Base-by-base conservation (phyloP, 106 monocot species). In the Acanthochlamys bracteata region DNA sequence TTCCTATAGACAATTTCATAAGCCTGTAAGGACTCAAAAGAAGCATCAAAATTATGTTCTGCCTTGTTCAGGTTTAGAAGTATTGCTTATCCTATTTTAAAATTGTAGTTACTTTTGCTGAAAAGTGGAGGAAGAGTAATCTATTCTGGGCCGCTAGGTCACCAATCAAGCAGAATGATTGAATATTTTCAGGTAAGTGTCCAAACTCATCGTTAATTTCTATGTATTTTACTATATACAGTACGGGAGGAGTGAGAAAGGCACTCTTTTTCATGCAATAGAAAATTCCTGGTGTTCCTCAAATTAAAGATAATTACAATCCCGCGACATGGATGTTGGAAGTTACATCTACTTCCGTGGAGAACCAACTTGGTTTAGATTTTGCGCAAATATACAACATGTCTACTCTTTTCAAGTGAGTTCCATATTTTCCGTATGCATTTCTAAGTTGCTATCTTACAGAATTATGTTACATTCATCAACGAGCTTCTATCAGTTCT, bases 321-420 rank as follows among this genome's bases (percentile, higher is more conserved):
- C 90, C 90, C 25, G 86, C 90, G 70, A 83, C 90, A 61, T 90
- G 90, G 90, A 90, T 90, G 83, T 24, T 90, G 46, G 89, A 90
- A 63, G 79, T 85, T 68, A 90, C 82, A 24, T 69, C 85, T 25
- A 43, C 77, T 74, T 77, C 85, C 12, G 42, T 75, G 39, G 89
- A 90, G 59, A 51, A 42, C 19, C 79, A 85, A 65, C 74, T 86
- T 20, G 75, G 75, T 24, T 24, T 86, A 40, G 75, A 90, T 63
- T 83, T 83, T 75, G 78, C 83, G 60, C 39, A 86, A 42, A 53
- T 86, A 15, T 90, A 80, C 57, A 77, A n/a, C 51, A 65, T 74
- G 27, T 91, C 90, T 12, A 26, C 75, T 55, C 55, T 83, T 20
- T 69, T 61, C 41, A 67, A 75, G 90, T 75, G 33, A 74, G 70